These are phyloP conservation scores for Lizonia empirigonia DNA, from an alignment of 2,329 filamentous ascomycete genomes.

Conservation along the genomic window DNA sequence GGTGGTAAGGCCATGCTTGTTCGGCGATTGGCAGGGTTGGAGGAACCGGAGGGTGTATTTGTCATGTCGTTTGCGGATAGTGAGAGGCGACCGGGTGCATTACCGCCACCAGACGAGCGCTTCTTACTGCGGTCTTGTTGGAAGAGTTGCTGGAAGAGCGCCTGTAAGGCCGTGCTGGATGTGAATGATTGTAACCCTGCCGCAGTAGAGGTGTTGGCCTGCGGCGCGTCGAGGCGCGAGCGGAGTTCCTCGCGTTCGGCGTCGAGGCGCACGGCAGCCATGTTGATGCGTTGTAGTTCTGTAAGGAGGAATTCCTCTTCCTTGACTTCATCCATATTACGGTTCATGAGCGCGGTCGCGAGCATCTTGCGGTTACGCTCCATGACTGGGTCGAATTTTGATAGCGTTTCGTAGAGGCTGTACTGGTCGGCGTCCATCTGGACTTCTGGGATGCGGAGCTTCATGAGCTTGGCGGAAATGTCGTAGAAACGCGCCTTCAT, in stretches of 20 bases:
- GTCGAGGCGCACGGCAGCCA: conserved; percentile 83
- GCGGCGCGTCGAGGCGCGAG: conserved; percentile 81
- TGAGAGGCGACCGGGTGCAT: conserved; percentile 45
- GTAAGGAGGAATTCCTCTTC: conserved; percentile 90
- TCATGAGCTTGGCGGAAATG: conserved; percentile 65
- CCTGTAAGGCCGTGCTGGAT: conserved; percentile 77
- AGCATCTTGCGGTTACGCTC: conserved; percentile 85
- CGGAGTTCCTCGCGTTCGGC: conserved; percentile 88
- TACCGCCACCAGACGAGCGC: conserved; percentile 57
- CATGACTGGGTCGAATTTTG: conserved; percentile 80
- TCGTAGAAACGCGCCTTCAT: conserved; percentile 91
- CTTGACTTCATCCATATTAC: conserved; percentile 83
- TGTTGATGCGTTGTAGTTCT: conserved; percentile 90
- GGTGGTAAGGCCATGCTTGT: conserved; percentile 34
- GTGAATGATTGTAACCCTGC: conserved; percentile 66
- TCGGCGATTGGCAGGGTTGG: conserved; percentile 44
- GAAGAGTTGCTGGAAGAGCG: conserved; percentile 81
- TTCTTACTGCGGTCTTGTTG: conserved; percentile 88
- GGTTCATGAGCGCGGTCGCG: conserved; percentile 76
- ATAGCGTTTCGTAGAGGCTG: conserved; percentile 80
- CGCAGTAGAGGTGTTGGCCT: conserved; percentile 54
- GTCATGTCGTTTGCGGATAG: conserved; percentile 46
- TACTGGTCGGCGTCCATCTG: conserved; percentile 86
- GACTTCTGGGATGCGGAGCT: conserved; percentile 47
- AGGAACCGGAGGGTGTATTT: conserved; percentile 41